Base-by-base conservation (phyloP, 148 eudicot species). In the Euryodendron excelsum region DNA sequence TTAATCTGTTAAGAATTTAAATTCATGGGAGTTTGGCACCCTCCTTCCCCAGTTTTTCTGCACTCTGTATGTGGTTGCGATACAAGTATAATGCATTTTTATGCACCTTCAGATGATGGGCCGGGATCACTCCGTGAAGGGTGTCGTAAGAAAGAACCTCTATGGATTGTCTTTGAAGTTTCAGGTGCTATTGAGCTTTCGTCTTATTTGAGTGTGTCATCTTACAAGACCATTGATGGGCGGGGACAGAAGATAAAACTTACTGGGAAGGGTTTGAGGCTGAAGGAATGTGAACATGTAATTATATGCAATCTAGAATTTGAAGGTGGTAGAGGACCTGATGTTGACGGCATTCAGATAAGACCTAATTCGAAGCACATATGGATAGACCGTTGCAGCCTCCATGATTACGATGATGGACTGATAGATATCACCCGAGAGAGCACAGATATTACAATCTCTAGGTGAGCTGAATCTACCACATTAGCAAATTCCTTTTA, bases 341-440 rank as follows among this genome's bases (percentile, higher is more conserved):
- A 93, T 85, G 92, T 82, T 13, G 99, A 96, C 84, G 99, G 90
- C 9, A 93, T 96, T 86, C 99, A 95, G 76, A 93, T 96, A 30
- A 93, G 92, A 69, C 99, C 99, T 23, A 89, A 88, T 53, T 93
- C 97, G 15, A 92, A 81, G 84, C 92, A 96, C 72, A 92, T 96
- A 77, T 96, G 99, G 99, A 93, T 96, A 21, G 98, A 96, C 73
- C 98, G 97, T 36, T 93, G 98, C 82, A 86, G 88, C 78, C 88
- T 96, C 33, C 77, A 83, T 39, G 90, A 92, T 75, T 95, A 87
- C 82, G 91, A 89, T 80, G 99, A 96, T 79, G 99, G 98, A 27
- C 89, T 96, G 74, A 96, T 93, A 25, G 99, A 96, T 81, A 92
- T 93, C 83, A 89, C 95, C 55, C 80, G 95, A 68, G 79, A 82